A percentile compares a stretch with the other conserved stretches of the same genome.
These are phyloP conservation scores for Achlya hypogyna DNA, from an alignment of 352 stramenopile genomes.

Conservation along the genomic window DNA sequence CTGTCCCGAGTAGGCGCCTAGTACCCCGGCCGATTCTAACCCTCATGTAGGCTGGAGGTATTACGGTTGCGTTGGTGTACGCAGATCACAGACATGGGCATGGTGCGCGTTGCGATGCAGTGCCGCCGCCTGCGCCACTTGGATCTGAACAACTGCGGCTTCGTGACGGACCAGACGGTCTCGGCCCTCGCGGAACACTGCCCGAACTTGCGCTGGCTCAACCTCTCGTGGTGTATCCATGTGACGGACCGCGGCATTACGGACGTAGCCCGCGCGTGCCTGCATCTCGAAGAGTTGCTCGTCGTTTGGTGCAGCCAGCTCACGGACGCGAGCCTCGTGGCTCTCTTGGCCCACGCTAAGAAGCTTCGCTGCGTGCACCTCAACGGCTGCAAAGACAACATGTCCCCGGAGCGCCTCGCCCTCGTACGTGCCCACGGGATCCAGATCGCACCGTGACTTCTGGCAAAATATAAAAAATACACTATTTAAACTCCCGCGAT, in stretches of 20 bases:
- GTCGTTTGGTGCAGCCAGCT: conserved; percentile 81
- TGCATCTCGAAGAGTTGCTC: conserved; percentile 48
- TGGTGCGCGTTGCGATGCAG: conserved; percentile 46
- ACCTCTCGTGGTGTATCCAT: conserved; percentile 84
- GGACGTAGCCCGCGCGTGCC: conserved; percentile 51
- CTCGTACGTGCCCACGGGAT: not conserved
- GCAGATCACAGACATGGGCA: conserved; percentile 66
- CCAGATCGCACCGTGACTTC: not conserved
- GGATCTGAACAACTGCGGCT: conserved; percentile 69
- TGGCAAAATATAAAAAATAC: not conserved
- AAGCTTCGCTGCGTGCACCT: conserved; percentile 40
- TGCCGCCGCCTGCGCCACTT: conserved; percentile 46
- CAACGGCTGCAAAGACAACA: conserved; percentile 61
- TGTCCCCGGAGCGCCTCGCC: not conserved
- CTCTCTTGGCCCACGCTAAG: conserved; percentile 27
- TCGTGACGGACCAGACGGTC: conserved; percentile 63
- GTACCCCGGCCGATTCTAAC: not conserved
- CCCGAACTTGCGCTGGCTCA: conserved; percentile 50
- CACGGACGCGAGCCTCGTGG: conserved; percentile 52
- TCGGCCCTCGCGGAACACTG: conserved; percentile 31
- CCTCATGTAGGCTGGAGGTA: conserved; percentile 33
- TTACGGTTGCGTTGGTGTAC: conserved; percentile 67
- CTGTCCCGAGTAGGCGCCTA: conserved; percentile 27
- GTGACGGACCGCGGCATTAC: conserved; percentile 79
- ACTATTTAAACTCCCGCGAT: not conserved